A percentile compares a stretch with the other conserved stretches of the same genome.
These are phyloP conservation scores for Juncus inflexus DNA, from an alignment of 176 grass and related monocot species.

Conservation along the genomic window DNA sequence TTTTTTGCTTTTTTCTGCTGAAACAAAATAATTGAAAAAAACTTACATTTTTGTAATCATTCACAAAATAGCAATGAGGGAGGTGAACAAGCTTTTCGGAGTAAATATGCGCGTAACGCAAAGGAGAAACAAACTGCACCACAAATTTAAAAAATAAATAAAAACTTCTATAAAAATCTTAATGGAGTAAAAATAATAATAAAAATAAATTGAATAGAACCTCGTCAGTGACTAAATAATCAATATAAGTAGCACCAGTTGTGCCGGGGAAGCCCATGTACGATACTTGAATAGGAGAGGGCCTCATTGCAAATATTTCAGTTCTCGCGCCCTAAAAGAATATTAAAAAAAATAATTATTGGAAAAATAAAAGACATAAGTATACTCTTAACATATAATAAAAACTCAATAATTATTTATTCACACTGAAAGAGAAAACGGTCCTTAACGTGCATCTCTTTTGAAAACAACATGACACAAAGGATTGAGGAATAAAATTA, in stretches of 20 bases:
- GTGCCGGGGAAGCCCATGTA: conserved; percentile 93
- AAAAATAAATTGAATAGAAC: conserved; percentile 26
- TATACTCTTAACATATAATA: not conserved
- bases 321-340: conserved; percentile 90
- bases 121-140: conserved; percentile 87
- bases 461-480: too few species aligned
- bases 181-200: conserved; percentile 9
- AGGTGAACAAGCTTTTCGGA: conserved; percentile 87
- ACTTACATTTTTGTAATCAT: conserved; percentile 80
- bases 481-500: too few species aligned
- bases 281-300: conserved; percentile 75
- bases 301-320: conserved; percentile 85
- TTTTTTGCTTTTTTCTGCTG: not conserved
- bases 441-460: too few species aligned
- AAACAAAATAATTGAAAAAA: conserved; percentile 10
- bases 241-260: conserved; percentile 74
- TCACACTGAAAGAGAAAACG: too few species aligned
- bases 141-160: conserved; percentile 29
- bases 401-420: too few species aligned
- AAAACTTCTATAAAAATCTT: not conserved
- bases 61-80: conserved; percentile 92
- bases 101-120: conserved; percentile 59
- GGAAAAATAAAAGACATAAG: not conserved
- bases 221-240: conserved; percentile 90
- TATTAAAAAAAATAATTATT: conserved; percentile 31